Evolutionary conservation across 192 early-diverging fungal genomes (phyloP).

Genomic region (Coemansia sp.): DNA sequence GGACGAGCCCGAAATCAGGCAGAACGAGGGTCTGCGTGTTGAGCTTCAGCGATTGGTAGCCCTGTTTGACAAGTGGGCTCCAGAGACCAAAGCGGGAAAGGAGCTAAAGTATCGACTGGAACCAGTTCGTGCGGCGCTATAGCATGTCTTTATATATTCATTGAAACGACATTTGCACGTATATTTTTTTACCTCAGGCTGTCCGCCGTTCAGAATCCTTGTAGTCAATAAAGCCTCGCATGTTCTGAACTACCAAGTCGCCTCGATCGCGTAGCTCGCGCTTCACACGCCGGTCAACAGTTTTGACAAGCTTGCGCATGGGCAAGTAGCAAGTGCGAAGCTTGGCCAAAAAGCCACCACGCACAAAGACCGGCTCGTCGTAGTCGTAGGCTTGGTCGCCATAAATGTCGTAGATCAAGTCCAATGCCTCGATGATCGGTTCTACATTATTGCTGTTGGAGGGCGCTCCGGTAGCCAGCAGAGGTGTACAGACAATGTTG

Average conservation of each 20-base stretch:
- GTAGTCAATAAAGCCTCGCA: conserved; percentile 87
- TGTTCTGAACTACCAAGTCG: conserved; percentile 80
- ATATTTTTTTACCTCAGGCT: neutral
- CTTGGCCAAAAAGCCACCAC: conserved; percentile 62
- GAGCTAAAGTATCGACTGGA: conserved; percentile 95
- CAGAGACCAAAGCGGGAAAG: conserved; percentile 67
- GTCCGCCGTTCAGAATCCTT: conserved; percentile 75
- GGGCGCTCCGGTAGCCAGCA: conserved; percentile 16
- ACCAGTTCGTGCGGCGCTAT: conserved; percentile 72
- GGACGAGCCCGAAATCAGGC: conserved; percentile 68
- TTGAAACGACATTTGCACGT: neutral
- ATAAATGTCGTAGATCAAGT: conserved; percentile 89
- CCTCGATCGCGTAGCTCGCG: conserved; percentile 72
- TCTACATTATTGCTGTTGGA: conserved; percentile 19
- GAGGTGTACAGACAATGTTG: conserved; percentile 27
- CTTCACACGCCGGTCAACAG: conserved; percentile 73
- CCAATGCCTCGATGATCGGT: conserved; percentile 73
- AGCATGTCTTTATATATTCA: conserved; percentile 10
- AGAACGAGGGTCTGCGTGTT: conserved; percentile 56
- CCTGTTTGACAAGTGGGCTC: conserved; percentile 84
- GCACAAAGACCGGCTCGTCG: conserved; percentile 83
- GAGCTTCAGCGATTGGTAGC: conserved; percentile 71
- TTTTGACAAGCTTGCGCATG: conserved; percentile 62
- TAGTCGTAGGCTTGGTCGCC: conserved; percentile 82
- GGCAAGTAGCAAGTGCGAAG: conserved; percentile 61